Base-by-base conservation (phyloP, 306 rosid species). In the Vigna radiata region DNA sequence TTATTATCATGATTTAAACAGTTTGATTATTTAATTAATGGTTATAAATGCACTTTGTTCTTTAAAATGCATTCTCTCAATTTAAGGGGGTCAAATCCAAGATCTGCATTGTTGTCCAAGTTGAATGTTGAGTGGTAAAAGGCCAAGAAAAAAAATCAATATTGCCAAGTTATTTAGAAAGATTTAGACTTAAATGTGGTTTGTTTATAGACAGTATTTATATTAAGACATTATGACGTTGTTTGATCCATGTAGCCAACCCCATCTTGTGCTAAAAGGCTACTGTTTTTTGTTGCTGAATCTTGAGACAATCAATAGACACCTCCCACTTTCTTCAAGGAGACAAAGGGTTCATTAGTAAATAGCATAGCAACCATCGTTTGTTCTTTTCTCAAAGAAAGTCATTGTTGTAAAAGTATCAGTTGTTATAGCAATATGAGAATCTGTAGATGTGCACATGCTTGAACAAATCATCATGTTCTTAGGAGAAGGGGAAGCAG, bases 401-500 rank as follows among this genome's bases (percentile, higher is more conserved):
- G 16, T 25, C 50, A 29, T 49, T 49, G 72, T 48, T 48, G 11
- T 52, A 19, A 49, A 63, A 48, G 27, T 37, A 36, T 36, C 13
- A 5, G 44, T 18, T 15, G 64, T 54, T 64, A 50, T 19, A 21
- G 19, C 43, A 76, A 37, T 21, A 50, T 7, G 55, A 36, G 55
- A 65, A 52, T 65, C 37, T 53, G 6, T 25, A 39, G 43, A 16
- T 52, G 81, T 25, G 73, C 39, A 46, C 53, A 29, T 43, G 55
- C 68, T 58, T 59, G 54, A 72, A 13, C 6, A 72, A 73, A 23
- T 46, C 21, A 17, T 47, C 23, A n/a, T 17, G 23, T 48, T 47
- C 52, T 25, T 58, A 53, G 59, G 59, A 47, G 33, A 77, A 77
- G 66, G 58, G 56, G 25, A 39, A 33, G 67, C 44, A 66, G 31